These are phyloP conservation scores for Claviceps capensis DNA, from an alignment of 2,329 filamentous ascomycete species.

Conservation along the genomic window DNA sequence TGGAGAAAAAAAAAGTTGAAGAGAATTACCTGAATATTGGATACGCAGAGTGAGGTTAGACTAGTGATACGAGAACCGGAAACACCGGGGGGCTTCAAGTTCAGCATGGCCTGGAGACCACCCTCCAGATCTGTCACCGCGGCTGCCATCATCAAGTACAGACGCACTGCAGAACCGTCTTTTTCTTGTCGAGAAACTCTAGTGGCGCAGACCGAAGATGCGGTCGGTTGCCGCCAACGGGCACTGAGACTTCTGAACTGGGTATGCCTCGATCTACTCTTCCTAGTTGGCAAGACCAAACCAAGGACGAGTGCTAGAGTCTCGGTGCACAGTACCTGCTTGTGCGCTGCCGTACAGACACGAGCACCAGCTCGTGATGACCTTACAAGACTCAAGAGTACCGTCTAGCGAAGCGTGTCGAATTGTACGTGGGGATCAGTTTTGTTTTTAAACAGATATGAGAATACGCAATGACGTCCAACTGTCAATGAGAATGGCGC, in stretches of 20 bases:
- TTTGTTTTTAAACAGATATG: neutral
- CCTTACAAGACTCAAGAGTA: slow-evolving; percentile 6
- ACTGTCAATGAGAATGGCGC: slow-evolving; percentile 4
- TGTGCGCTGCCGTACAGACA: neutral
- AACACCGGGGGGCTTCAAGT: slow-evolving; percentile 83
- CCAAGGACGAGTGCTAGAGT: neutral
- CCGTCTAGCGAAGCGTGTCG: slow-evolving; percentile 1
- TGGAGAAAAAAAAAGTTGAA: neutral
- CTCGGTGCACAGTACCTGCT: neutral
- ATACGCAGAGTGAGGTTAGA: slow-evolving; percentile 76
- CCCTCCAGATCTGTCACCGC: slow-evolving; percentile 83
- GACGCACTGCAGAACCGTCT: slow-evolving; percentile 5
- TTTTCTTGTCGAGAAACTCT: slow-evolving; percentile 1
- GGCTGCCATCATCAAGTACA: slow-evolving; percentile 48
- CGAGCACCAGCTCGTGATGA: slow-evolving; percentile 1
- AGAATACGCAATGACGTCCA: slow-evolving; percentile 8
- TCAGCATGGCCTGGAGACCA: slow-evolving; percentile 81
- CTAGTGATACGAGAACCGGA: slow-evolving; percentile 82
- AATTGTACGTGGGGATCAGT: slow-evolving; percentile 4
- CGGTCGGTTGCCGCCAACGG: neutral
- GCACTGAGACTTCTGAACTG: neutral
- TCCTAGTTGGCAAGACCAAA: neutral
- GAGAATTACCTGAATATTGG: slow-evolving; percentile 67
- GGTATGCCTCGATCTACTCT: neutral
- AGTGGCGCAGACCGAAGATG: neutral